phyloP scores from a whole-genome alignment of 306 rosid genomes.

The Trichosanthes cucumerina region DNA sequence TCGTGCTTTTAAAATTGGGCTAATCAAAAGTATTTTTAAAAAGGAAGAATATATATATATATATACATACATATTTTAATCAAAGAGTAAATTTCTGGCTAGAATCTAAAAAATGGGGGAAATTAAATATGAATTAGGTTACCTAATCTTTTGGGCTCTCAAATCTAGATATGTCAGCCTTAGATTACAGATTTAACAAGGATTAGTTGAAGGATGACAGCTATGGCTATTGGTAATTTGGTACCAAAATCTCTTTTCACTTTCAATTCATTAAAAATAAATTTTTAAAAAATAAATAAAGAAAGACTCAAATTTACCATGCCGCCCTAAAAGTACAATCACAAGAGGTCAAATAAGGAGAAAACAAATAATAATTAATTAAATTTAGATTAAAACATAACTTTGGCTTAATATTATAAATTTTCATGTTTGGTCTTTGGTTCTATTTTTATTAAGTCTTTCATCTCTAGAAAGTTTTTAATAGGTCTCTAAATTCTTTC shows the following conservation, averaged over 20 bases:
- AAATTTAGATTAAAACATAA: too few relatives aligned
- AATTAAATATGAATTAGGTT: not conserved
- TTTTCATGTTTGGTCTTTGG: too few relatives aligned
- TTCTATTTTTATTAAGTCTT: too few relatives aligned
- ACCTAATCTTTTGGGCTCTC: constrained; percentile 5
- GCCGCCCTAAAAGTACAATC: not conserved
- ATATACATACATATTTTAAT: not conserved
- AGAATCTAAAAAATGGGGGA: not conserved
- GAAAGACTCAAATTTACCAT: not conserved
- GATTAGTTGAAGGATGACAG: not conserved
- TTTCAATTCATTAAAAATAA: not conserved
- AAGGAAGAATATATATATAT: not conserved
- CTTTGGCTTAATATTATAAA: too few relatives aligned
- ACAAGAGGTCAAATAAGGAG: not conserved
- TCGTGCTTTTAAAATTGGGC: not conserved
- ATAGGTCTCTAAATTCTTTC: too few relatives aligned
- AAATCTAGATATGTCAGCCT: constrained; percentile 1
- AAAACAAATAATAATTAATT: not conserved
- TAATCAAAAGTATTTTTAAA: not conserved
- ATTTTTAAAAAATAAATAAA: not conserved
- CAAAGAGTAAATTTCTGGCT: not conserved
- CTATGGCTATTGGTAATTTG: not conserved
- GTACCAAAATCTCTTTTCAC: not conserved
- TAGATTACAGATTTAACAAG: not conserved
- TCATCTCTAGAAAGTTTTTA: too few relatives aligned